Percentiles rank a stretch among this genome's conserved stretches.
Conservation (phyloP, 352 stramenopile species). For the Phytophthora megakarya region DNA sequence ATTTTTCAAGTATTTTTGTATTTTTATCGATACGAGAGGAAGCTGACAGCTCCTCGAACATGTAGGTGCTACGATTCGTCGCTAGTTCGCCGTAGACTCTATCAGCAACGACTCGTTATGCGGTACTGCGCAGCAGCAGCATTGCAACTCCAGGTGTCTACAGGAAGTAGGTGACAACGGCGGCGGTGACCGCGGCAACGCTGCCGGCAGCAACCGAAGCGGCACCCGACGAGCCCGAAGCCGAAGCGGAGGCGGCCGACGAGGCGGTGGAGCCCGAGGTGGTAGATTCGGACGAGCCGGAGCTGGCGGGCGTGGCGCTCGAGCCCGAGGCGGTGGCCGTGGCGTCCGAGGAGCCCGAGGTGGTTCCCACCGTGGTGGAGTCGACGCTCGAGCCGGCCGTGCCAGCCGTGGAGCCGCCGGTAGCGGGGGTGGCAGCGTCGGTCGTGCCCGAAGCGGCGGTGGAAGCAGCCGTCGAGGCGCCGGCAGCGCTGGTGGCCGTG, state of each 20-base stretch:
- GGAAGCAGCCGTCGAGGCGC: constrained; percentile 20
- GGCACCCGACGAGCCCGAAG: constrained; percentile 37
- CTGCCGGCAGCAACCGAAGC: constrained; percentile 37
- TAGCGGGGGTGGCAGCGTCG: constrained; percentile 9
- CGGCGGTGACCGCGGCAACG: constrained; percentile 34
- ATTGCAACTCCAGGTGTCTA: constrained; percentile 18
- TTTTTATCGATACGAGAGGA: constrained; percentile 33
- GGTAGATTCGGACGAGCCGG: constrained; percentile 19
- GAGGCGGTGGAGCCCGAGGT: constrained; percentile 22
- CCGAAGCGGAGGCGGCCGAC: constrained; percentile 18
- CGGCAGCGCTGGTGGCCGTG: constrained; percentile 7
- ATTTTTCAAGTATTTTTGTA: constrained; percentile 23
- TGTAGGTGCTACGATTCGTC: constrained; percentile 17
- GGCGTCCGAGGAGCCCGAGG: constrained; percentile 23
- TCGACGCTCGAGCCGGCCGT: constrained; percentile 23
- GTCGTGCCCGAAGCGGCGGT: constrained; percentile 17
- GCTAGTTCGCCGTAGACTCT: constrained; percentile 20
- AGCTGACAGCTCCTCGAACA: constrained; percentile 11
- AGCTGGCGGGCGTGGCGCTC: constrained; percentile 20
- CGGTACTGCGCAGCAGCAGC: constrained; percentile 5
- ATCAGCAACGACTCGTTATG: constrained; percentile 20
- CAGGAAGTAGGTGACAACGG: constrained; percentile 41
- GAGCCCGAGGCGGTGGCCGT: constrained; percentile 24
- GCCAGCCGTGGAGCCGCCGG: constrained; percentile 9
- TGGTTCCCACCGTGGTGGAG: constrained; percentile 30